Evolutionary conservation across 1,139 yeast species (phyloP).

Genomic region (Tardiomyces blankii): DNA sequence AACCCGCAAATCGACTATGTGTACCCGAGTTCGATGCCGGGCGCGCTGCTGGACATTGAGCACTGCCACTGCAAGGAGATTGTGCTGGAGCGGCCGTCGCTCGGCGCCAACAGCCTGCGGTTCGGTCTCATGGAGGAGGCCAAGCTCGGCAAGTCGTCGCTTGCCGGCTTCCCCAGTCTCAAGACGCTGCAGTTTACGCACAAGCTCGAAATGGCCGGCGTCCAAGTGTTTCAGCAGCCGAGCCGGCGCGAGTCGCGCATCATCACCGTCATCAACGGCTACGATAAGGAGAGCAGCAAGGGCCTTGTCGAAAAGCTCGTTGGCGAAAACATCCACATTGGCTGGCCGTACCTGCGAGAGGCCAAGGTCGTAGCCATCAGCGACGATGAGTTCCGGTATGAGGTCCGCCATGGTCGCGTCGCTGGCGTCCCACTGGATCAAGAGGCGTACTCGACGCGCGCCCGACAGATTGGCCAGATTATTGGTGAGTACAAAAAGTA

Average conservation of each 20-base stretch:
- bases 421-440: slow-evolving; percentile 6
- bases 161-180: slow-evolving; percentile 89
- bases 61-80: slow-evolving; percentile 68
- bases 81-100: slow-evolving; percentile 39
- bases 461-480: slow-evolving; percentile 28
- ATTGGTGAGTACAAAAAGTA: slow-evolving; percentile 35
- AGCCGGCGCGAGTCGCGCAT: slow-evolving; percentile 76
- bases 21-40: slow-evolving; percentile 71
- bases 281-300: slow-evolving; percentile 35
- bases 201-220: slow-evolving; percentile 47
- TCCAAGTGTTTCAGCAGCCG: slow-evolving; percentile 75
- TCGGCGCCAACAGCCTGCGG: slow-evolving; percentile 33
- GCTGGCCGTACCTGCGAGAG: slow-evolving; percentile 87
- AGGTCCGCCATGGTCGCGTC: slow-evolving; percentile 22
- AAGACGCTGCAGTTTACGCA: slow-evolving; percentile 52
- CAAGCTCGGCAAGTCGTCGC: slow-evolving; percentile 50
- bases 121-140: slow-evolving; percentile 64
- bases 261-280: slow-evolving; percentile 46
- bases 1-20: slow-evolving; percentile 67
- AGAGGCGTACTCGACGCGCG: slow-evolving; percentile 24
- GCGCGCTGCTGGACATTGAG: slow-evolving; percentile 64
- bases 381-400: slow-evolving; percentile 44
- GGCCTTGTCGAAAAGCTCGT: slow-evolving; percentile 50
- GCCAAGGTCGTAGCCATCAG: slow-evolving; percentile 56
- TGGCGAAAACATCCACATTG: slow-evolving; percentile 54